Conservation (phyloP, 148 eudicot species). For the Heliamphora exappendiculata region DNA sequence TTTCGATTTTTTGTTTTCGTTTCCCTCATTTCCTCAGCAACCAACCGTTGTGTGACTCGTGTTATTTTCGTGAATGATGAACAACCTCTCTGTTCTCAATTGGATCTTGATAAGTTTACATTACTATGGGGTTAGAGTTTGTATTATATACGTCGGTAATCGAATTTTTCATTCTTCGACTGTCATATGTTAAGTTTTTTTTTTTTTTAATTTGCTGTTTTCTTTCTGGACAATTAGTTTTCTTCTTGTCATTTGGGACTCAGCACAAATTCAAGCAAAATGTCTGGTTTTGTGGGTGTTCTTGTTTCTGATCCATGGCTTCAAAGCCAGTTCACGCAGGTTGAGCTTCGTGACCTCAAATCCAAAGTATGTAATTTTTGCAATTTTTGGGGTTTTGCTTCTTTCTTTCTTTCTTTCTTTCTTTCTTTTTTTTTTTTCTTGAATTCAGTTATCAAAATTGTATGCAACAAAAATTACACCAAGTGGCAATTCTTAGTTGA, state of each 20-base stretch:
- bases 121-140: not conserved
- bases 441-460: too few species aligned
- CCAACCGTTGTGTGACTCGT: not conserved
- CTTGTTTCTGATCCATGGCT: conserved; percentile 49
- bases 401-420: not conserved
- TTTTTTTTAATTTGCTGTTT: conserved; percentile 2
- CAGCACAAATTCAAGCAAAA: conserved; percentile 10
- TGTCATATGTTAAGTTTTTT: not conserved
- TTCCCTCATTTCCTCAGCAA: not conserved
- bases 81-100: too few species aligned
- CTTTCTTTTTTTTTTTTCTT: not conserved
- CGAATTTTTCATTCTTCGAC: not conserved
- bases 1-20: not conserved
- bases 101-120: too few species aligned
- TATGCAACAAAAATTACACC: too few species aligned
- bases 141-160: too few species aligned
- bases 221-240: conserved; percentile 6
- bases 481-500: too few species aligned
- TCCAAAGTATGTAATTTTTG: too few species aligned
- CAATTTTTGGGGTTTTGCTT: too few species aligned
- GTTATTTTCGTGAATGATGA: too few species aligned
- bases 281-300: conserved; percentile 53
- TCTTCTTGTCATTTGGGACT: conserved; percentile 15
- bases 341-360: conserved; percentile 42
- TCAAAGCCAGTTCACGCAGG: conserved; percentile 59